phyloP scores from a whole-genome alignment of 306 rosid genomes.

The Gleditsia sinensis region DNA sequence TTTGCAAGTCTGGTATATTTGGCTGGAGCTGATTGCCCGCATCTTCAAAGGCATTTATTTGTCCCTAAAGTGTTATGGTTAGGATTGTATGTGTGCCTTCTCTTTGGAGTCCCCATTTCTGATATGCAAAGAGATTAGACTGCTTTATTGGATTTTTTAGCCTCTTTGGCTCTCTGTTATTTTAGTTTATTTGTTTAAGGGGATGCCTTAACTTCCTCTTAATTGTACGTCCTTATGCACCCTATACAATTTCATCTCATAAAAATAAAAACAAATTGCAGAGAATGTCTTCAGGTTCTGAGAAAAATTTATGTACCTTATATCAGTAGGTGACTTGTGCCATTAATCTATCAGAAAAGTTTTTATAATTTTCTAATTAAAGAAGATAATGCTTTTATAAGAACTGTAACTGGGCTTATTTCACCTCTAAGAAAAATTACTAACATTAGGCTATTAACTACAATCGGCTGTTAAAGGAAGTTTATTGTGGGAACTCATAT shows the following conservation, averaged over 20 bases:
- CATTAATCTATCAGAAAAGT: not conserved
- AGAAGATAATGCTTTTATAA: constrained; percentile 21
- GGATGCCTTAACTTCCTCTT: not conserved
- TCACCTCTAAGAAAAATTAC: constrained; percentile 7
- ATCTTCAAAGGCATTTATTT: not conserved
- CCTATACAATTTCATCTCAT: not conserved
- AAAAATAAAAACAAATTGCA: not conserved
- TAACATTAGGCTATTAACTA: not conserved
- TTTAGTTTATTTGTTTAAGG: too few relatives aligned
- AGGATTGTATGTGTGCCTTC: not conserved
- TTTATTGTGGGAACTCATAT: constrained; percentile 24
- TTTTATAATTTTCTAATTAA: constrained; percentile 1
- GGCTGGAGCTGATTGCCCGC: not conserved
- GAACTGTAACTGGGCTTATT: not conserved
- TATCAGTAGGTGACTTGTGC: constrained; percentile 3
- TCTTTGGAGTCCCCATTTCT: not conserved
- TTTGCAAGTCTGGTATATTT: not conserved
- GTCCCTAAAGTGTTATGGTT: not conserved
- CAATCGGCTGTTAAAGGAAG: not conserved
- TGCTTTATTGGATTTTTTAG: not conserved
- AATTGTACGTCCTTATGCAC: not conserved
- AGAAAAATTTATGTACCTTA: not conserved
- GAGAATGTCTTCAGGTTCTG: not conserved
- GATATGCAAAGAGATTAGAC: not conserved
- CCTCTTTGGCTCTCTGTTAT: not conserved